Evolutionary conservation across 805 yeast genomes (phyloP), one percentile per base, ranked within the genome.

Genomic region (Candida palmyrensis): DNA sequence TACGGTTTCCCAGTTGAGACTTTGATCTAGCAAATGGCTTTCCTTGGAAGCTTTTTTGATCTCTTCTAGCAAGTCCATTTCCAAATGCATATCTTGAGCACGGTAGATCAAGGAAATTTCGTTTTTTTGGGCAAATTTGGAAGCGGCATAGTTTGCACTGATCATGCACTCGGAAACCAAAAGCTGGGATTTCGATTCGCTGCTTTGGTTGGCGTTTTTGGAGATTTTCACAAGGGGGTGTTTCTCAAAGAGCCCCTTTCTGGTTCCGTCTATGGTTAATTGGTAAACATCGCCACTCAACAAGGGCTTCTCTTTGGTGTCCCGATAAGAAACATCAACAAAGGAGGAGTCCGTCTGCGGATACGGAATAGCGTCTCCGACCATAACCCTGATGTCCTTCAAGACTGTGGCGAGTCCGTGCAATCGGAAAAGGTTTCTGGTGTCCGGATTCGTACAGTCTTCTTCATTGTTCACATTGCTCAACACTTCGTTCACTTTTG

Each of bases 131-230:
- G 80, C 72, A 43, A 64, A 70, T 2, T 53, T 38, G 1, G 82
- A 82, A 2, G 77, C 66, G 3, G 79, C 57, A n/a, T 69, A 59
- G 51, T 87, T 88, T 1, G 92, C 87, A 28, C 75, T 58, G 16
- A 89, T 71, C 98, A 90, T 90, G 30, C 83, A 53, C 51, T 90
- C 95, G 1, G 90, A 71, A 2, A 90, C 97, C 17, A 90, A 62
- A 2, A 65, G 47, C 25, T 75, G 77, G 0, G 95, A 78, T 22
- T 65, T 58, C 0, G 77, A 53, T 24, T 40, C 42, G n/a, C 20
- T 22, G 23, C 44, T 40, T 32, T 49, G 55, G n/a, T 38, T 40
- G 5, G 33, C 33, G 12, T 44, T 45, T 7, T 30, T 32, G 8
- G 40, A 26, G 18, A 45, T 29, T 6, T 40, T 39, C 10, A 51